A percentile compares a stretch with the other conserved stretches of the same genome.
Evolutionary conservation across 2,329 filamentous ascomycete species (phyloP).

Genomic region (Trichoderma aggressivum): DNA sequence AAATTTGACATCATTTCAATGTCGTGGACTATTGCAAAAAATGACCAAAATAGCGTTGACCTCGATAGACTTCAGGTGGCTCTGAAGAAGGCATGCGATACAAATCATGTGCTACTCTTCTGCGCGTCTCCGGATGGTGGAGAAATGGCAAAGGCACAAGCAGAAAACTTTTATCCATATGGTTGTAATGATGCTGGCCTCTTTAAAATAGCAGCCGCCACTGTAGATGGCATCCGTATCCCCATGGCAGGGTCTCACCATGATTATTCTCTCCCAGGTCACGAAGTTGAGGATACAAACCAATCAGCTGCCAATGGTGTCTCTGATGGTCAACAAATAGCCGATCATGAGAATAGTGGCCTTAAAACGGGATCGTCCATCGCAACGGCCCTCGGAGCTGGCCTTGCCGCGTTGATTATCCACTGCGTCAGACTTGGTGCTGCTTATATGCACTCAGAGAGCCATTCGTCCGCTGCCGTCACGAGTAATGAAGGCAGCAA

Average conservation of each 20-base stretch:
- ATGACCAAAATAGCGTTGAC: not conserved
- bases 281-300: not conserved
- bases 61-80: not conserved
- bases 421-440: not conserved
- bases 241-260: not conserved
- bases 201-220: not conserved
- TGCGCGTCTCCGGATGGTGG: not conserved
- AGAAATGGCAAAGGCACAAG: not conserved
- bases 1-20: not conserved
- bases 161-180: not conserved
- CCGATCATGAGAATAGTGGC: not conserved
- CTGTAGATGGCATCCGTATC: not conserved
- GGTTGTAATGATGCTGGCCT: not conserved
- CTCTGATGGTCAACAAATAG: too few species aligned
- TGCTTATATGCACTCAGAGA: not conserved
- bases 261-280: not conserved
- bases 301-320: not conserved
- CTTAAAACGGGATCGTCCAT: not conserved
- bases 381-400: not conserved
- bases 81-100: not conserved
- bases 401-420: not conserved
- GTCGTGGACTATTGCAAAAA: not conserved
- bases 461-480: not conserved
- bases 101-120: not conserved
- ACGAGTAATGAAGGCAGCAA: not conserved